A percentile compares a stretch with the other conserved stretches of the same genome.
Conservation (phyloP, 2,329 filamentous ascomycete genomes). For the Colletotrichum chlorophyti region DNA sequence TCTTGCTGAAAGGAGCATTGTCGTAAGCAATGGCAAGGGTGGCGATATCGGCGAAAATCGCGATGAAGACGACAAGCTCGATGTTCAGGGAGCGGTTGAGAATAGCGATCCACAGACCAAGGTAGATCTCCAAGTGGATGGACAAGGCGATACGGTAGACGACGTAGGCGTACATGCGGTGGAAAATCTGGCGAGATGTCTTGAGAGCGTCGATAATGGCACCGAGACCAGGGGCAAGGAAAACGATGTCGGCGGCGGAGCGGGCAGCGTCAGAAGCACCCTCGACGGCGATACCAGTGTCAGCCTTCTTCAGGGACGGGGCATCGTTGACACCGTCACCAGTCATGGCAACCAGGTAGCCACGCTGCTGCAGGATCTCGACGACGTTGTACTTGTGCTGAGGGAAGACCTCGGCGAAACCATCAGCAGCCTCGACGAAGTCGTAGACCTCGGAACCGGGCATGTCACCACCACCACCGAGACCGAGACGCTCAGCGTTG, state of each 20-base stretch:
- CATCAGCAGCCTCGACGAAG: conserved; percentile 94
- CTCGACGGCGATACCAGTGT: conserved; percentile 94
- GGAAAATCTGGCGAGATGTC: conserved; percentile 93
- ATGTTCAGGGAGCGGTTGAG: conserved; percentile 85
- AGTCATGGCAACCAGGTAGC: conserved; percentile 94
- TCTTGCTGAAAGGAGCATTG: conserved; percentile 62
- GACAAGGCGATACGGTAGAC: conserved; percentile 94
- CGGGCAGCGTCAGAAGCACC: conserved; percentile 90
- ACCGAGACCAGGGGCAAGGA: conserved; percentile 88
- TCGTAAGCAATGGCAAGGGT: conserved; percentile 94
- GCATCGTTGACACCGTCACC: conserved; percentile 96
- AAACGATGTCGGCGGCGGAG: conserved; percentile 92
- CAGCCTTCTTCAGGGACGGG: conserved; percentile 91
- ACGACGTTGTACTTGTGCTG: conserved; percentile 96
- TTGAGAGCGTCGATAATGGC: conserved; percentile 93
- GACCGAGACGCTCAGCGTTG: conserved; percentile 90
- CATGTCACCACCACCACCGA: conserved; percentile 91
- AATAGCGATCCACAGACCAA: conserved; percentile 90
- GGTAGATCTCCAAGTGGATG: conserved; percentile 89
- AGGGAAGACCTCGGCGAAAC: conserved; percentile 93
- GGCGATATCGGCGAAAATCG: conserved; percentile 92
- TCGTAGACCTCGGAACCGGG: conserved; percentile 93
- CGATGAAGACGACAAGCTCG: conserved; percentile 89
- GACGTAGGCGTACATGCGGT: conserved; percentile 96
- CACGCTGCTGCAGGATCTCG: conserved; percentile 91